Conservation (phyloP, 2,329 filamentous ascomycete genomes). For the Ceratocystis papillata region DNA sequence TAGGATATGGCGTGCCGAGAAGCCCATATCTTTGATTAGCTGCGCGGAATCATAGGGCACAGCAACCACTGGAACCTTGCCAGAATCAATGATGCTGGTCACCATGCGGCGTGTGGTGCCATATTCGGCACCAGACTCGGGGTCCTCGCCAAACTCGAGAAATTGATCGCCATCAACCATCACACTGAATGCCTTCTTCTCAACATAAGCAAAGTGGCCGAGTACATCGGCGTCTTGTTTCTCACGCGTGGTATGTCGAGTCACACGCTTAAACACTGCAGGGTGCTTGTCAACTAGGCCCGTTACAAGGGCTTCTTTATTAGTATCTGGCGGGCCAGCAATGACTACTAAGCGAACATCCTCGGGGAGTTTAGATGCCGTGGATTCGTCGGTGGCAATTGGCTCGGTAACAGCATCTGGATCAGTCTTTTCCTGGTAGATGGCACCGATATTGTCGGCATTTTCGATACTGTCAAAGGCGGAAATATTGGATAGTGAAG, state of each 20-base stretch:
- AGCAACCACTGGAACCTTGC: slow-evolving; percentile 49
- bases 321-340: slow-evolving; percentile 51
- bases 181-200: slow-evolving; percentile 43
- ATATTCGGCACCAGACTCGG: slow-evolving; percentile 38
- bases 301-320: slow-evolving; percentile 53
- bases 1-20: slow-evolving; percentile 45
- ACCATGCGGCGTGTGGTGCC: slow-evolving; percentile 47
- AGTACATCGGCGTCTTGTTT: slow-evolving; percentile 41
- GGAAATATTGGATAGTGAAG: slow-evolving; percentile 60
- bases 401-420: slow-evolving; percentile 16
- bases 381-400: slow-evolving; percentile 10
- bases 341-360: slow-evolving; percentile 52
- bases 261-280: slow-evolving; percentile 51
- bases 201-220: slow-evolving; percentile 48
- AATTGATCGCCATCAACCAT: slow-evolving; percentile 51
- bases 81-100: slow-evolving; percentile 41
- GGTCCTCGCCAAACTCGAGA: slow-evolving; percentile 44
- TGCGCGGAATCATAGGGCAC: slow-evolving; percentile 29
- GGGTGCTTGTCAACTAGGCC: slow-evolving; percentile 53
- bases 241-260: slow-evolving; percentile 45
- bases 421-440: slow-evolving; percentile 39
- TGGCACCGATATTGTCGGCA: slow-evolving; percentile 54
- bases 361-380: slow-evolving; percentile 34
- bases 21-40: slow-evolving; percentile 48
- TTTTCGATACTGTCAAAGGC: slow-evolving; percentile 82